phyloP scores from a whole-genome alignment of 2,329 filamentous ascomycete species.

The Endoconidiophora laricicola region DNA sequence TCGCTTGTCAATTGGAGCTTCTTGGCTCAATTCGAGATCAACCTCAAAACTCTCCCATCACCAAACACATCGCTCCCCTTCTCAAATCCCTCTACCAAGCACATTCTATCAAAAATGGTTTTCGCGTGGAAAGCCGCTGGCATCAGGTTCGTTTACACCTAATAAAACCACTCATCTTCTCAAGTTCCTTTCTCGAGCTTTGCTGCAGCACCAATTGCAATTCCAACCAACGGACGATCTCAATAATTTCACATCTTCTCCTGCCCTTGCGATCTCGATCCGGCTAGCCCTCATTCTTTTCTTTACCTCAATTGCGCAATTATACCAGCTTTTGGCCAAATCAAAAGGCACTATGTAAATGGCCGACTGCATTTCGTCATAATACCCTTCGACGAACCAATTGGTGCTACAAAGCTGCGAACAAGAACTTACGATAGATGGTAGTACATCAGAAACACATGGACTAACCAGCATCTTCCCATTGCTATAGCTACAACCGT shows the following conservation, averaged over 20 bases:
- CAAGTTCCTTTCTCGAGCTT: slow-evolving; percentile 11
- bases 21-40: slow-evolving; percentile 1
- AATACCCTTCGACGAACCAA: background rate
- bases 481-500: slow-evolving; percentile 77
- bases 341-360: too few species aligned
- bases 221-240: background rate
- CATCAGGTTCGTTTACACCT: slow-evolving; percentile 58
- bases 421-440: background rate
- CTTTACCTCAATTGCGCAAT: too few species aligned
- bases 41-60: background rate
- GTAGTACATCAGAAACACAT: background rate
- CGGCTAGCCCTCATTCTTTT: too few species aligned
- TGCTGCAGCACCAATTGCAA: slow-evolving; percentile 15
- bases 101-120: slow-evolving; percentile 54
- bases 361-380: too few species aligned
- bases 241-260: too few species aligned
- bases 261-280: too few species aligned
- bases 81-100: slow-evolving; percentile 18
- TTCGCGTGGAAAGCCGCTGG: slow-evolving; percentile 98
- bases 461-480: background rate
- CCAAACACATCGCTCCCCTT: background rate
- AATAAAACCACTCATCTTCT: slow-evolving; percentile 20
- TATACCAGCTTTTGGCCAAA: too few species aligned
- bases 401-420: background rate
- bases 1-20: slow-evolving; percentile 2